phyloP scores from a whole-genome alignment of 768 basidiomycete species.

The Megacollybia marginata region DNA sequence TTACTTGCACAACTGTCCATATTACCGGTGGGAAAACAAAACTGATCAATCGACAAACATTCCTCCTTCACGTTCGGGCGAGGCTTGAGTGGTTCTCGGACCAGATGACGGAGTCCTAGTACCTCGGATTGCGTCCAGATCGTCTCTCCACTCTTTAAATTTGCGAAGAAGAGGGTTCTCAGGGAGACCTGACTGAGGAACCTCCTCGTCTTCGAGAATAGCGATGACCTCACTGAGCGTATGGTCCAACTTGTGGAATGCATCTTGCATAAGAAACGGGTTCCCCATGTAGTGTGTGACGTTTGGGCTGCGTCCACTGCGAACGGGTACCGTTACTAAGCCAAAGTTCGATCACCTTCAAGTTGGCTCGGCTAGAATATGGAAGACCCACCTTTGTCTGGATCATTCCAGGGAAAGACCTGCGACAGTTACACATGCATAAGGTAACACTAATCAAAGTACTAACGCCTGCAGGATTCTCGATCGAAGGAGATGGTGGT shows the following conservation, averaged over 20 bases:
- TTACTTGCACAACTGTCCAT: neutral
- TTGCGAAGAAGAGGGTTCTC: slow-evolving; percentile 28
- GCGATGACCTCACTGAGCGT: slow-evolving; percentile 35
- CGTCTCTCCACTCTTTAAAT: slow-evolving; percentile 34
- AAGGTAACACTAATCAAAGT: neutral
- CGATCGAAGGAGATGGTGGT: slow-evolving; percentile 36
- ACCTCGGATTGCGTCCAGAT: slow-evolving; percentile 26
- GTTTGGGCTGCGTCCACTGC: neutral
- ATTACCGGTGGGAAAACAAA: neutral
- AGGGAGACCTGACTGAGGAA: slow-evolving; percentile 23
- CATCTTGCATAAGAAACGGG: slow-evolving; percentile 36
- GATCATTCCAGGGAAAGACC: slow-evolving; percentile 43
- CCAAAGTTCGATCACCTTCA: neutral
- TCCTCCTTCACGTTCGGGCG: slow-evolving; percentile 19
- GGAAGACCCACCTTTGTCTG: slow-evolving; percentile 22
- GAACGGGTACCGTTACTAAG: no score
- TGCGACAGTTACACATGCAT: slow-evolving; percentile 9
- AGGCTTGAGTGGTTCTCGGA: slow-evolving; percentile 8
- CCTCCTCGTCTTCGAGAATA: slow-evolving; percentile 36
- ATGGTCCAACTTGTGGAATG: slow-evolving; percentile 35
- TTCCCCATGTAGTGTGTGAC: slow-evolving; percentile 31
- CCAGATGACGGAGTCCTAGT: slow-evolving; percentile 1
- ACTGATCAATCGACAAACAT: slow-evolving; percentile 24
- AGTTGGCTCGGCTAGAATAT: neutral
- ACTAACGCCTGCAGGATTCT: slow-evolving; percentile 40